phyloP scores from a whole-genome alignment of 2,329 filamentous ascomycete species.

The Talaromyces sp. region DNA sequence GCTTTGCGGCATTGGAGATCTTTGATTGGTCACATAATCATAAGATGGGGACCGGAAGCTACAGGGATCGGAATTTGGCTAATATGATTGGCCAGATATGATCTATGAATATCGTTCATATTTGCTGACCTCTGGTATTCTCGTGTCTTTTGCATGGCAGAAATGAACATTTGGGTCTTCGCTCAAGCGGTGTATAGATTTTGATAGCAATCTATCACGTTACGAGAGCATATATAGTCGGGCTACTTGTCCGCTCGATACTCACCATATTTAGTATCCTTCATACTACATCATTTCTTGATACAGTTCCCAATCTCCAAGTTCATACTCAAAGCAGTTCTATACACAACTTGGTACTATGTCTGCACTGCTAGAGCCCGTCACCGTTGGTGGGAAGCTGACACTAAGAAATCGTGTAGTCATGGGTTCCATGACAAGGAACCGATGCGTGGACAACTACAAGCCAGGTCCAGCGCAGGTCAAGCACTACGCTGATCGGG shows the following conservation, averaged over 20 bases:
- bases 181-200: too few species aligned
- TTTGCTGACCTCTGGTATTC: background rate
- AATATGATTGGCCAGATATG: background rate
- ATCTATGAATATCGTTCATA: background rate
- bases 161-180: too few species aligned
- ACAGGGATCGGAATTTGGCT: background rate
- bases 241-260: background rate
- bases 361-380: background rate
- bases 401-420: conserved; percentile 21
- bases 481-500: conserved; percentile 24
- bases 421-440: conserved; percentile 29
- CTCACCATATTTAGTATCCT: background rate
- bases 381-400: background rate
- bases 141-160: background rate
- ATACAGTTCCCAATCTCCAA: background rate
- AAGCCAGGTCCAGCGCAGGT: conserved; percentile 21
- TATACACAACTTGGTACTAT: background rate
- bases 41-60: background rate
- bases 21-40: background rate
- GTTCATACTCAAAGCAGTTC: background rate
- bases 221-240: background rate
- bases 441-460: conserved; percentile 24
- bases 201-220: background rate
- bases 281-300: background rate
- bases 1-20: background rate